Conservation (phyloP, 306 rosid genomes). For the Gastrolobium villosum region DNA sequence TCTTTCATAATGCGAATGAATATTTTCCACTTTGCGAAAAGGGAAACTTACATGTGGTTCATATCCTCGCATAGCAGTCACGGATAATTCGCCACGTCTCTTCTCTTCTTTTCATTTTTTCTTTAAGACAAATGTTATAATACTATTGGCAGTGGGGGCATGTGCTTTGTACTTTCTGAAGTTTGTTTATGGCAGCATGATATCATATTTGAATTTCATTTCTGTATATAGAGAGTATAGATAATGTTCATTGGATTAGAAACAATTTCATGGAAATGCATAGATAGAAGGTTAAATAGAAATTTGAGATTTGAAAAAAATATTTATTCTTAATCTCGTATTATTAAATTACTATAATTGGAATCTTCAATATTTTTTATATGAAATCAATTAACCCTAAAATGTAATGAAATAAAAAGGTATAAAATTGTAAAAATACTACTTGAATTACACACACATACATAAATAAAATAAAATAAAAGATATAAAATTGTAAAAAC, state of each 20-base stretch:
- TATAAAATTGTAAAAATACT: no score
- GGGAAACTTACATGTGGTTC: slow-evolving; percentile 52
- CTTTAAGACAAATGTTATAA: slow-evolving; percentile 36
- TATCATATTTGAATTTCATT: slow-evolving; percentile 30
- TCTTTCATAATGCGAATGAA: slow-evolving; percentile 30
- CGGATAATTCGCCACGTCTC: slow-evolving; percentile 76
- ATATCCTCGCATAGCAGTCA: slow-evolving; percentile 56
- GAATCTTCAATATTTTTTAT: no score
- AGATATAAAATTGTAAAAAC: no score
- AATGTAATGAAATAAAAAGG: no score
- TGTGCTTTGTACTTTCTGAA: slow-evolving; percentile 40
- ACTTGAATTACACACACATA: no score
- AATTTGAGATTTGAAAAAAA: no score
- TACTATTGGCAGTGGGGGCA: slow-evolving; percentile 5
- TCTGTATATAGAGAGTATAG: background rate
- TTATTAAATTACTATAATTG: no score
- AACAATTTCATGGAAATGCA: background rate
- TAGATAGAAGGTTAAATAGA: no score
- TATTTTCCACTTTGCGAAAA: slow-evolving; percentile 15
- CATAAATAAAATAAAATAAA: no score
- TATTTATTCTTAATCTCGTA: no score
- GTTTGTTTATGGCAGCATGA: slow-evolving; percentile 21
- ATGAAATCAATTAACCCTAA: no score
- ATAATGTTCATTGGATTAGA: slow-evolving; percentile 11
- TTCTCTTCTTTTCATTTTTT: background rate